Evolutionary conservation across 202 grass and related monocot genomes (phyloP), one percentile per base, ranked within the genome.

Genomic region (Hordeum pubiflorum): DNA sequence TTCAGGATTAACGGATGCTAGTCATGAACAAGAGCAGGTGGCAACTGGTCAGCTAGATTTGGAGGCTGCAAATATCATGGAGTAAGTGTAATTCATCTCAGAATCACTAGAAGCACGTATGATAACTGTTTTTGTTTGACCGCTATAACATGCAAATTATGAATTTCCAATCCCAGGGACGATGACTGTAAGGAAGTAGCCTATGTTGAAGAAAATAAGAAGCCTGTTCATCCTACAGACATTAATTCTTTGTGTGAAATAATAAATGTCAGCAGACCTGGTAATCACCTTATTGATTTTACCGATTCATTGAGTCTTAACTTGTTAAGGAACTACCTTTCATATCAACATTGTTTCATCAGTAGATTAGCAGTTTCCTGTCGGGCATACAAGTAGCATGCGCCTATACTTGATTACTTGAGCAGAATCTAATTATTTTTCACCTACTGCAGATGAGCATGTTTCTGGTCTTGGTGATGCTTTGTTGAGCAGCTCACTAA

Each of bases 141-240:
- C 0, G 9, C 72, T 43, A 43, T 59, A 61, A 61, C 9, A 37
- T 78, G 34, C 22, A 21, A 78, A 71, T 63, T 5, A 31, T 14
- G 10, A 3, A 54, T 54, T 73, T 68, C 15, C n/a, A 74, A 82
- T 84, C 59, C 32, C 50, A 89, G 87, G 15, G 21, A 31, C 9
- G 72, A 10, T 72, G 58, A 64, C 72, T 63, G 11, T 29, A n/a
- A 63, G 33, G 63, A 85, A 81, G 15, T 81, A 11, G 22, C 21
- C 13, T 24, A 66, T 24, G 33, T 14, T 9, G 36, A 86, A 77
- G 46, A 41, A 81, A 76, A 59, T 40, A 50, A 5, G 1, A 59
- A n/a, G 3, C 9, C 21, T 39, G 20, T 74, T 39, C 21, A 77
- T 59, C 73, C 58, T 59, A 11, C 36, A 14, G 27, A 52, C 0